Percentiles rank a stretch among this genome's conserved stretches.
These are phyloP conservation scores for Pugionium dolabratum DNA, from an alignment of 345 rosid genomes.

Conservation along the genomic window DNA sequence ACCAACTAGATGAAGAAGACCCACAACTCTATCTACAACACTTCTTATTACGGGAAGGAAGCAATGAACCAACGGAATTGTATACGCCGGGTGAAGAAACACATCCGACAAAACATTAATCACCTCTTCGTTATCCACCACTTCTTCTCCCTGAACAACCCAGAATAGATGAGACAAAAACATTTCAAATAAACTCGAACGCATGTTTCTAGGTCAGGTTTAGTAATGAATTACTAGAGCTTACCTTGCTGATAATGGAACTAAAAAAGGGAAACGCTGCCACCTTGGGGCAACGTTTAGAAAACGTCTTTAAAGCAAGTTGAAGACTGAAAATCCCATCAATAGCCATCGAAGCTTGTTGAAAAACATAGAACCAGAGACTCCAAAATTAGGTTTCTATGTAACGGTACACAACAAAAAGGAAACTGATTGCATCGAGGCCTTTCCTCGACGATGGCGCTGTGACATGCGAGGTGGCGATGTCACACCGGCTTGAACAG, in stretches of 20 bases:
- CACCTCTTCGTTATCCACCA: constrained; percentile 57
- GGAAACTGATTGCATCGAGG: too few species aligned
- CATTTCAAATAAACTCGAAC: constrained; percentile 12
- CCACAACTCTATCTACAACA: constrained; percentile 63
- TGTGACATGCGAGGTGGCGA: too few species aligned
- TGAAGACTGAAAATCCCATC: constrained; percentile 72
- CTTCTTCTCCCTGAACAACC: constrained; percentile 48
- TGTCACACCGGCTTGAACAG: too few species aligned
- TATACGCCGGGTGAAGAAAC: constrained; percentile 65
- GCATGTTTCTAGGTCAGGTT: background rate
- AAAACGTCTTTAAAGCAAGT: constrained; percentile 56
- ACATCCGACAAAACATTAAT: constrained; percentile 54
- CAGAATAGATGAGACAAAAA: constrained; percentile 1
- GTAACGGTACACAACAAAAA: background rate
- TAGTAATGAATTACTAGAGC: background rate
- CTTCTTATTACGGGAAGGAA: constrained; percentile 54
- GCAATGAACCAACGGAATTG: constrained; percentile 68
- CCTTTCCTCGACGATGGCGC: too few species aligned
- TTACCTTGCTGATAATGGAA: constrained; percentile 50
- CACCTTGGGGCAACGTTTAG: constrained; percentile 65
- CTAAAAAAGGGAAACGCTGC: constrained; percentile 38
- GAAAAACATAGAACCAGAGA: background rate
- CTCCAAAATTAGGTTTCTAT: constrained; percentile 1
- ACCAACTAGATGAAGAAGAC: constrained; percentile 50
- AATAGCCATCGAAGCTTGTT: constrained; percentile 52